A percentile compares a stretch with the other conserved stretches of the same genome.
Conservation (phyloP, 2,329 filamentous ascomycete genomes). For the Macrophomina phaseolina region DNA sequence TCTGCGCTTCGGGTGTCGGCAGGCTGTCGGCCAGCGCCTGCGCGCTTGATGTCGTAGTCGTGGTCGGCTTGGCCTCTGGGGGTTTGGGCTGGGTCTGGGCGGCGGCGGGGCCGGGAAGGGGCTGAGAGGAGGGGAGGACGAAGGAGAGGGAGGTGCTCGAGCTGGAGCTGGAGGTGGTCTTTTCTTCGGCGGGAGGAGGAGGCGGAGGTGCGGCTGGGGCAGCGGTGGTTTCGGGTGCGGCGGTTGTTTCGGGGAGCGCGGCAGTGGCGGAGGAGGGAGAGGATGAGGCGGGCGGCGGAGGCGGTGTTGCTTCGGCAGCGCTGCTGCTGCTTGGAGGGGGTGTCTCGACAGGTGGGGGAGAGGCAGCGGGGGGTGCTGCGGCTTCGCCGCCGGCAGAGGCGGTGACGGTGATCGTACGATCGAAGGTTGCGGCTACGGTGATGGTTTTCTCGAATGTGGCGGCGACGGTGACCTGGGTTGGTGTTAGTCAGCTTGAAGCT, state of each 20-base stretch:
- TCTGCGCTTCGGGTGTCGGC: not conserved
- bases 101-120: not conserved
- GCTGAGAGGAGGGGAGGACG: slow-evolving; percentile 1
- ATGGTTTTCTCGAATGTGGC: slow-evolving; percentile 19
- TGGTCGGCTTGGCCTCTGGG: not conserved
- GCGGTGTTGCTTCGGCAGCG: not conserved
- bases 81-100: not conserved
- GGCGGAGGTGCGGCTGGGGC: not conserved
- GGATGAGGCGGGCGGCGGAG: not conserved
- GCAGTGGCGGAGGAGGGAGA: not conserved
- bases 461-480: slow-evolving; percentile 11
- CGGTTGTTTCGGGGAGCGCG: not conserved
- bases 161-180: not conserved
- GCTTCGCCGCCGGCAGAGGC: not conserved
- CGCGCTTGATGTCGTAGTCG: not conserved
- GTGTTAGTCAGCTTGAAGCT: not conserved
- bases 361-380: not conserved
- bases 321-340: not conserved
- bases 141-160: slow-evolving; percentile 12
- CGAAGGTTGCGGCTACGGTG: slow-evolving; percentile 18
- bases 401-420: slow-evolving; percentile 5
- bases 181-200: not conserved
- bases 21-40: not conserved
- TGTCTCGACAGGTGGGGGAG: not conserved
- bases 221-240: not conserved